These are phyloP conservation scores for Pochonia chlamydosporia DNA, from an alignment of 2,329 filamentous ascomycete genomes.

Conservation along the genomic window DNA sequence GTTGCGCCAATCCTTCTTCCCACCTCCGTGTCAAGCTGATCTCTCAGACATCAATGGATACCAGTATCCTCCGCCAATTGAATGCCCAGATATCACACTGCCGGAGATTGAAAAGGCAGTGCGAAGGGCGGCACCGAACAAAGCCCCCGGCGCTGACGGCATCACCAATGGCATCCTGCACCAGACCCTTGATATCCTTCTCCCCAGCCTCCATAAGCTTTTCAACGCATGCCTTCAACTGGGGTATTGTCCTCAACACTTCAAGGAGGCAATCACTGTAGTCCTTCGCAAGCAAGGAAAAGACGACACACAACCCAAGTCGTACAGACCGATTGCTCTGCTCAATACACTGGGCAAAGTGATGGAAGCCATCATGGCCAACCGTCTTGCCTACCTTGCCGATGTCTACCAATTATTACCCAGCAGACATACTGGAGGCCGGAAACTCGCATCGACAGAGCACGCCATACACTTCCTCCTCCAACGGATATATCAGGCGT, in stretches of 20 bases:
- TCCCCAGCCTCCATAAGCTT: conserved; percentile 8
- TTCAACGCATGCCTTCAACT: conserved; percentile 13
- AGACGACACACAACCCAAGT: conserved; percentile 11
- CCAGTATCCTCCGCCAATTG: conserved; percentile 5
- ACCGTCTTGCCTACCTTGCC: conserved; percentile 10
- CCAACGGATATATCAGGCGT: conserved; percentile 11
- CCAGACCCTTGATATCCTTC: conserved; percentile 12
- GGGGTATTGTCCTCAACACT: conserved; percentile 13
- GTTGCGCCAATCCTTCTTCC: conserved; percentile 5
- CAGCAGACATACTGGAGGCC: conserved; percentile 7
- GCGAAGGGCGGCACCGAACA: conserved; percentile 14
- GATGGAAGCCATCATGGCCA: conserved; percentile 12
- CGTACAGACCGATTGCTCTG: conserved; percentile 14
- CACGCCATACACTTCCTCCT: conserved; percentile 10
- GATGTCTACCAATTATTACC: conserved; percentile 7
- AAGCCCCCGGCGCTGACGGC: conserved; percentile 14
- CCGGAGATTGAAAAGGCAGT: conserved; percentile 3
- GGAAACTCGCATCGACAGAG: conserved; percentile 9
- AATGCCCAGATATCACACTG: conserved; percentile 1
- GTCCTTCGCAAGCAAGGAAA: conserved; percentile 14
- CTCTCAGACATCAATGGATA: conserved; percentile 6
- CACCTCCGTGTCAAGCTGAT: conserved; percentile 4
- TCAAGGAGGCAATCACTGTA: conserved; percentile 12
- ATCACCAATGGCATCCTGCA: conserved; percentile 10
- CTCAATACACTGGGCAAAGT: conserved; percentile 9